Evolutionary conservation across 768 basidiomycete species (phyloP).

Genomic region (Xanthoconium purpureum): DNA sequence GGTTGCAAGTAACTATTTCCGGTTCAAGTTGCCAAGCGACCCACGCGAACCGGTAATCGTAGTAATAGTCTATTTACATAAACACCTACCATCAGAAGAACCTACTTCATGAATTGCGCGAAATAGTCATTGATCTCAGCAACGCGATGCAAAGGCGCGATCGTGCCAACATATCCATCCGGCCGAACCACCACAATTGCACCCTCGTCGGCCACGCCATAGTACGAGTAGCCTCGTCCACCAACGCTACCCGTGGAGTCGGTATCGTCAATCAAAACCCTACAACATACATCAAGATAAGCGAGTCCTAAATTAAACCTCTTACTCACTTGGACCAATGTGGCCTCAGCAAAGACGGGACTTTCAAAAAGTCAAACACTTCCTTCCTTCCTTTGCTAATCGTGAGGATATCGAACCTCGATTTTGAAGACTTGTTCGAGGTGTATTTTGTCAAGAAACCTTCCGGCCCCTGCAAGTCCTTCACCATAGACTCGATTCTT

Average conservation of each 20-base stretch:
- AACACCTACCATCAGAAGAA: too few species aligned
- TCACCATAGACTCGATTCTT: conserved; percentile 27
- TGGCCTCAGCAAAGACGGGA: conserved; percentile 33
- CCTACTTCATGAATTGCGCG: conserved; percentile 34
- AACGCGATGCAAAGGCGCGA: conserved; percentile 45
- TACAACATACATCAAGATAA: conserved; percentile 24
- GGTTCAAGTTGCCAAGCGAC: too few species aligned
- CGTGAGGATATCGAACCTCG: conserved; percentile 32
- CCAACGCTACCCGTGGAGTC: conserved; percentile 44
- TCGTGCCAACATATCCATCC: conserved; percentile 56
- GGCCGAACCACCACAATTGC: conserved; percentile 31
- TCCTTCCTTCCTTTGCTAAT: conserved; percentile 33
- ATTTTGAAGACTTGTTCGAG: conserved; percentile 17
- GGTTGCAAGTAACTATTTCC: too few species aligned
- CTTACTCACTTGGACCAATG: conserved; percentile 43
- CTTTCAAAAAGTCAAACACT: conserved; percentile 28
- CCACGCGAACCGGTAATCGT: too few species aligned
- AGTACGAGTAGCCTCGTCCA: conserved; percentile 54
- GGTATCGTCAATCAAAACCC: conserved; percentile 58
- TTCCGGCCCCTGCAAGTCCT: conserved; percentile 22
- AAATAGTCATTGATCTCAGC: conserved; percentile 48
- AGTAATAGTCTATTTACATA: too few species aligned
- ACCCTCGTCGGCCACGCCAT: conserved; percentile 39
- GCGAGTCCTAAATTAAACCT: neutral
- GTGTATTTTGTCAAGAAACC: conserved; percentile 30